Evolutionary conservation across 129 eudicot genomes (phyloP).

Genomic region (Sambucus nigra): DNA sequence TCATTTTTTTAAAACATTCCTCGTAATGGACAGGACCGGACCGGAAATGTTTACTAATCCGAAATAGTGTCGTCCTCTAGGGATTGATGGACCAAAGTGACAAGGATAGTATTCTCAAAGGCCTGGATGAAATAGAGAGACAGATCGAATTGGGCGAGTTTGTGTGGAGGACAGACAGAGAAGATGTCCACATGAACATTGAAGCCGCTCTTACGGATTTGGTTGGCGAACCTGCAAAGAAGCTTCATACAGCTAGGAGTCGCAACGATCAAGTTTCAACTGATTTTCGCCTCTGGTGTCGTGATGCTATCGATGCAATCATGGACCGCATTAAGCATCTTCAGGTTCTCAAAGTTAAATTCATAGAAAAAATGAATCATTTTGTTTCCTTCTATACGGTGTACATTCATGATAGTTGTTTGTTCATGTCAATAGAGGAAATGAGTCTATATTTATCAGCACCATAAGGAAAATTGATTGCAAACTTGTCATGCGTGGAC

Average conservation of each 20-base stretch:
- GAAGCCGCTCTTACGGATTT: conserved; percentile 91
- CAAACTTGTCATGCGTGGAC: too few species aligned
- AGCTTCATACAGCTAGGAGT: conserved; percentile 94
- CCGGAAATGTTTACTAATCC: not conserved
- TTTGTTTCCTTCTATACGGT: too few species aligned
- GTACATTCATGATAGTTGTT: too few species aligned
- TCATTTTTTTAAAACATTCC: too few species aligned
- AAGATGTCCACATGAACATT: conserved; percentile 94
- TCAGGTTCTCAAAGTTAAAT: too few species aligned
- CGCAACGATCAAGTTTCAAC: conserved; percentile 95
- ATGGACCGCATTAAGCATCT: conserved; percentile 38
- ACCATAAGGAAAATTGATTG: too few species aligned
- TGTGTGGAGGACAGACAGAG: conserved; percentile 85
- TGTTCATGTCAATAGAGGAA: too few species aligned
- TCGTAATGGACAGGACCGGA: not conserved
- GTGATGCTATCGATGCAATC: conserved; percentile 69
- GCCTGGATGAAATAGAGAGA: conserved; percentile 65
- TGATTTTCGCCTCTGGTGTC: conserved; percentile 88
- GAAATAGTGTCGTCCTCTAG: conserved; percentile 13
- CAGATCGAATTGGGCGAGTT: conserved; percentile 67
- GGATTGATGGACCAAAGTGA: conserved; percentile 60
- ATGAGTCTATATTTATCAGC: too few species aligned
- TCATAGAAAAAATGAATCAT: too few species aligned
- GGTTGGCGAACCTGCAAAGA: conserved; percentile 91
- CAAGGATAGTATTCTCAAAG: conserved; percentile 48